Base-by-base conservation (phyloP, 345 rosid genomes). In the Lepidium africanum region DNA sequence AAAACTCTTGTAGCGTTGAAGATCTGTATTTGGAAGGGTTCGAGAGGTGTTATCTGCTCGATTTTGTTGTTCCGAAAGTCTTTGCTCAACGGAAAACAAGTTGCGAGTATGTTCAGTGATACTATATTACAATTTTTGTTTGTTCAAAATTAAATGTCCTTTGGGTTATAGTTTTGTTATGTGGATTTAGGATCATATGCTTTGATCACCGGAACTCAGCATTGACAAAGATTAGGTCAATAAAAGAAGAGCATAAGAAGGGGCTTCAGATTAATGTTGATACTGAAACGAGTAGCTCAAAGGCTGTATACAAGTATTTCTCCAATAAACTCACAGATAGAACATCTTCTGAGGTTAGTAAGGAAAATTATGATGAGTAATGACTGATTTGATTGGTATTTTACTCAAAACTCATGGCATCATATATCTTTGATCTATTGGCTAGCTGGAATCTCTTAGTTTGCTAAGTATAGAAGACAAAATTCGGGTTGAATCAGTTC, bases 171-270 rank as follows among this genome's bases (percentile, higher is more conserved):
- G 3, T 65, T n/a, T 39, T 43, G 5, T 36, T 15, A 35, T 65
- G 62, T 59, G 36, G 60, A 13, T 37, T 55, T 69, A 90, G 97
- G 82, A 80, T 88, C 54, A 77, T 87, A 51, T 85, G 87, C 7
- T 90, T 90, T 63, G 96, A 93, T 84, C 97, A 93, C 66, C 86
- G 94, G 30, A 86, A 83, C 59, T 79, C 84, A 7, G 77, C 65
- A 62, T 63, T 77, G 65, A 19, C 82, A 3, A 72, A 43, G 15
- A 35, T 83, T 66, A 53, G 68, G 7, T 73, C 72, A 10, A 10
- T 19, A 21, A 7, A 57, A 25, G 3, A 59, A 71, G 42, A 48
- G 73, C 68, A 56, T 0, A 80, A 72, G 69, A 73, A 70, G 66
- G 76, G 71, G 52, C 75, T 84, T 47, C 59, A 62, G 39, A 45